Base-by-base conservation (phyloP, 2,329 filamentous ascomycete genomes). In the Aspergillus aculeatus region DNA sequence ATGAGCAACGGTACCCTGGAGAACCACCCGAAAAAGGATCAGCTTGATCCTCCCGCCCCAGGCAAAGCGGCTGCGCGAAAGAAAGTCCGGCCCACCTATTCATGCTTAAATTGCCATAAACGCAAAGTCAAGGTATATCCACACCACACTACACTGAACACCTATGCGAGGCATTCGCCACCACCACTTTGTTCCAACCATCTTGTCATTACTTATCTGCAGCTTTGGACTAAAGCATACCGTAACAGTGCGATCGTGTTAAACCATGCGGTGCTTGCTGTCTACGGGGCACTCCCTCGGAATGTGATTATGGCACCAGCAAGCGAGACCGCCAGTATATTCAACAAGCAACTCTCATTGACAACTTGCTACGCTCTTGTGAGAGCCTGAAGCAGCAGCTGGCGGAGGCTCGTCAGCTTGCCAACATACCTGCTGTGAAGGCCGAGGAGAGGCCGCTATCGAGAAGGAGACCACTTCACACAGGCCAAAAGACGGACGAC, bases 111-210 rank as follows among this genome's bases (percentile, higher is more conserved):
- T 41, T 73, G 70, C 57, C 68, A 70, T 53, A 72, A 68, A 62
- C 69, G 70, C 55, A 73, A 73, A 65, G 69, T 73, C n/a, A 73
- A 73, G 68, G 70, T 73, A 67, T 24, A 67, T 24, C 14, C 59
- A 32, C 31, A 29, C 29, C 35, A 32, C 19, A 19, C 35, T 24
- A 19, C 21, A 35, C 19, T 38, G 48, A 14, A n/a, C 21, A 50
- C 32, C 24, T 35, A 21, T 31, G 24, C 31, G 29, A 23, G 44
- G 24, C 16, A 6, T 23, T 31, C 26, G 41, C 32, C 26, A 32
- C 47, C n/a, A 47, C 31, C 47, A 47, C 44, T 24, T 44, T 29
- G 24, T 14, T 24, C 14, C 26, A 47, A 26, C 31, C 38, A 55
- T 26, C 21, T 21, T 21, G 21, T 21, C 21, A 21, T 21, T 21